Base-by-base conservation (phyloP, 2,329 filamentous ascomycete species). In the Beauveria bassiana region DNA sequence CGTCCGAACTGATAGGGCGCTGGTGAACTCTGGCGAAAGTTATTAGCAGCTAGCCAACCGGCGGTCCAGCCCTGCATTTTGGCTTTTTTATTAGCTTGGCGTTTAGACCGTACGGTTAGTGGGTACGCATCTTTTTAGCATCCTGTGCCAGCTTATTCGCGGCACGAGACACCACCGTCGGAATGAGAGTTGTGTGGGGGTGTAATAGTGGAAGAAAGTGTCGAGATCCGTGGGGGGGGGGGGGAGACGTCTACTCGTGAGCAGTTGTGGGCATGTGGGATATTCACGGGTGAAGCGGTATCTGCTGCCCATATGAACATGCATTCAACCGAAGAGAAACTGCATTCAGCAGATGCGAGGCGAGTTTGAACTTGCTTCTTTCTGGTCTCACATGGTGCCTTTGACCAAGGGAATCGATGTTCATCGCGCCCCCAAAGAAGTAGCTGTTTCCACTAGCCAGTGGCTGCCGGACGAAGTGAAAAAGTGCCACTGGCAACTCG, bases 21-120 rank as follows among this genome's bases (percentile, higher is more conserved):
- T 16, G 50, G 12, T 10, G 46, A 59, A 34, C 3, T 8, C 6
- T 24, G 54, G 22, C 56, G 43, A 59, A 52, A 45, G 31, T 45
- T 51, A 45, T 45, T n/a, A 51, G 24, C 46, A 51, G 31, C 28
- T 51, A 22, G 10, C 12, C 34, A 38, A 38, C 34, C 12, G 12
- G 34, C 43, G 20, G n/a, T 20, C 45, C 20, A 47, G 43, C 54
- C 54, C 20, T 47, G 26, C 26, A 57, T 5, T 57, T 57, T 49
- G 42, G 42, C 49, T 53, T 60, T 60, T 60, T n/a, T n/a, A n/a
- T n/a, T 53, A 60, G 58, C 58, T 60, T 60, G 58, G 50, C 24
- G 58, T 46, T 22, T 60, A 53, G 50, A 34, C 7, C 24, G 50
- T 18, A 60, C 16, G n/a, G n/a, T 60, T 20, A 40, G 58, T 60